Conservation (phyloP, 2,329 filamentous ascomycete genomes). For the Beauveria medogensis region DNA sequence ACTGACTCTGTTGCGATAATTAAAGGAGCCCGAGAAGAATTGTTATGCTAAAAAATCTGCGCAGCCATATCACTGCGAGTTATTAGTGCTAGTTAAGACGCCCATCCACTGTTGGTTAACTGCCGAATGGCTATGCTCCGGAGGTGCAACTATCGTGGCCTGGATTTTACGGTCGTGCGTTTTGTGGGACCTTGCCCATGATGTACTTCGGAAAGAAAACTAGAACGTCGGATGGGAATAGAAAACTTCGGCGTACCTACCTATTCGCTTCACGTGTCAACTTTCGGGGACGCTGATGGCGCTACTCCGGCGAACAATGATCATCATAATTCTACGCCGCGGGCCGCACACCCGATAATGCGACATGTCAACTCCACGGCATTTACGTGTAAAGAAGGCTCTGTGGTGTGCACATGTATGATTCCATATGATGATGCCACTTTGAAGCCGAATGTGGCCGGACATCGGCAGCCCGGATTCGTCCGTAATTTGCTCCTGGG, state of each 20-base stretch:
- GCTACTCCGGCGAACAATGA: not conserved
- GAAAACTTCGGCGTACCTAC: not conserved
- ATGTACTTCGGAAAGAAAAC: not conserved
- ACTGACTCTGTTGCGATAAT: not conserved
- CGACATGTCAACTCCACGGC: not conserved
- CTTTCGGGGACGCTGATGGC: not conserved
- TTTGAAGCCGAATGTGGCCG: not conserved
- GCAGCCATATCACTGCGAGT: not conserved
- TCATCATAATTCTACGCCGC: not conserved
- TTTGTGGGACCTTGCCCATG: not conserved
- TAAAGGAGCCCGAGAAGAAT: not conserved
- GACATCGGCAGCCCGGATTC: not conserved
- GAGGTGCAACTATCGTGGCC: not conserved
- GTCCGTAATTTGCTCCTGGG: not conserved
- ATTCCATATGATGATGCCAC: not conserved
- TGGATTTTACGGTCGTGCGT: not conserved
- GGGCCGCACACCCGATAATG: not conserved
- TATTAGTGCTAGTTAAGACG: not conserved
- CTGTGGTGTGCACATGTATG: not conserved
- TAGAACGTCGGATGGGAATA: not conserved
- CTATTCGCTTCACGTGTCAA: not conserved
- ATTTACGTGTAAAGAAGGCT: not conserved
- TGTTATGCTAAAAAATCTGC: not conserved
- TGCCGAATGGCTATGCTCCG: not conserved
- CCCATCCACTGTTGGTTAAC: not conserved